A percentile compares a stretch with the other conserved stretches of the same genome.
Evolutionary conservation across 441 rosid species (phyloP).

Genomic region (Aleurites moluccanus): DNA sequence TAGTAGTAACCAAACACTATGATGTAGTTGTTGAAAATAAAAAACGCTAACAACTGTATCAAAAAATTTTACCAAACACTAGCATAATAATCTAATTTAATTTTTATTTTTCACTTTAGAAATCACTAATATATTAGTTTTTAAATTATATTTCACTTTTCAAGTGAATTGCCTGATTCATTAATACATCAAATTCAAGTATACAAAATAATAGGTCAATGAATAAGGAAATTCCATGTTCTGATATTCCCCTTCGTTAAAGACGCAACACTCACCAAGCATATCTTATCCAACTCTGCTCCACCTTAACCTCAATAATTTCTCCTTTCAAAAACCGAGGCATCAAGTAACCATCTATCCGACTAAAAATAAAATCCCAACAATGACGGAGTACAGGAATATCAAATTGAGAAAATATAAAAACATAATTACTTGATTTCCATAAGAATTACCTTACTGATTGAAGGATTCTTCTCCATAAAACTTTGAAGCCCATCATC

Average conservation of each 20-base stretch:
- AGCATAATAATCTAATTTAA: too few relatives aligned
- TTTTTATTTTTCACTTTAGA: too few relatives aligned
- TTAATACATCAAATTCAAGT: too few relatives aligned
- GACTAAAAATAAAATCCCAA: background rate
- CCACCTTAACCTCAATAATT: slow-evolving; percentile 32
- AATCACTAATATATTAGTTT: too few relatives aligned
- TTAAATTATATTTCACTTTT: too few relatives aligned
- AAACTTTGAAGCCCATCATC: slow-evolving; percentile 63
- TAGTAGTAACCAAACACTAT: too few relatives aligned
- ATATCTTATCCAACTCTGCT: slow-evolving; percentile 31
- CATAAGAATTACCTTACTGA: slow-evolving; percentile 64
- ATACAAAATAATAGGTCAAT: background rate
- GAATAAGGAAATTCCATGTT: background rate
- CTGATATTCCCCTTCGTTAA: too few relatives aligned
- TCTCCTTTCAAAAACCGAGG: slow-evolving; percentile 31
- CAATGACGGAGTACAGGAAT: background rate
- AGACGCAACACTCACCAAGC: slow-evolving; percentile 3
- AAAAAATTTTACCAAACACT: too few relatives aligned
- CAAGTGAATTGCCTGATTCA: too few relatives aligned
- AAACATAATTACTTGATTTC: too few relatives aligned
- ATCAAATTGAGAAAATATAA: background rate
- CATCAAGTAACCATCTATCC: background rate
- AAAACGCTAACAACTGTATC: too few relatives aligned
- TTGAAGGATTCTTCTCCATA: slow-evolving; percentile 54
- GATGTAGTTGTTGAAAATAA: too few relatives aligned